Conservation (phyloP, 108 stramenopile species). For the Licmophora abbreviata region DNA sequence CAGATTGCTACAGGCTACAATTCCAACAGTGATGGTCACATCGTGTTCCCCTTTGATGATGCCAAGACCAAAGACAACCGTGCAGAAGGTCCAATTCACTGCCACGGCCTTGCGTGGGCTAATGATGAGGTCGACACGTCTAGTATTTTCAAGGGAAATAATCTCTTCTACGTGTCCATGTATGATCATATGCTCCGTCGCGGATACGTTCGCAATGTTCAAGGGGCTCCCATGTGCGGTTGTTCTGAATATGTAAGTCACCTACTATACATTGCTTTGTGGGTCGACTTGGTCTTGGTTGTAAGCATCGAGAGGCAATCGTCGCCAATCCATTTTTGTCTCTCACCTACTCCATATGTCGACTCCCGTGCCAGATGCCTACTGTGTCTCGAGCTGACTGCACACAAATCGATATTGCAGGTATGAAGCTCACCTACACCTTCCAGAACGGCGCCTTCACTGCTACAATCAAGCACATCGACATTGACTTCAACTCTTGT, state of each 20-base stretch:
- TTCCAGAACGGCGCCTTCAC: conserved; percentile 11
- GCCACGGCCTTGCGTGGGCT: conserved; percentile 37
- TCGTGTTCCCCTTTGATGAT: neutral
- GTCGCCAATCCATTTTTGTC: too few species aligned
- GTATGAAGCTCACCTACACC: conserved; percentile 10
- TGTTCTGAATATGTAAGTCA: too few species aligned
- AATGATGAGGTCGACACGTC: neutral
- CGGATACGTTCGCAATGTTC: conserved; percentile 24
- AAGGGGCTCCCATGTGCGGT: conserved; percentile 35
- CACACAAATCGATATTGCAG: conserved; percentile 16
- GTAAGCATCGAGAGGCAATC: too few species aligned
- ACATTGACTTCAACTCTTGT: conserved; percentile 39
- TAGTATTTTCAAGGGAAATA: conserved; percentile 14
- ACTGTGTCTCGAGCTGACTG: conserved; percentile 41
- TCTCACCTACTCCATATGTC: too few species aligned
- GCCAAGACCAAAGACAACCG: neutral
- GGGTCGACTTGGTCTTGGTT: too few species aligned
- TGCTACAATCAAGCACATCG: conserved; percentile 10
- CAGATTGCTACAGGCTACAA: conserved; percentile 6
- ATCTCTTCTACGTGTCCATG: conserved; percentile 39
- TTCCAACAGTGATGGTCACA: neutral
- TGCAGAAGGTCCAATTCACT: conserved; percentile 30
- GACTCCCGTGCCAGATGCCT: conserved; percentile 54
- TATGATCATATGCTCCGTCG: conserved; percentile 34
- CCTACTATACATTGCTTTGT: too few species aligned